Base-by-base conservation (phyloP, 2,329 filamentous ascomycete genomes). In the Aspergillus quadrilineatus region DNA sequence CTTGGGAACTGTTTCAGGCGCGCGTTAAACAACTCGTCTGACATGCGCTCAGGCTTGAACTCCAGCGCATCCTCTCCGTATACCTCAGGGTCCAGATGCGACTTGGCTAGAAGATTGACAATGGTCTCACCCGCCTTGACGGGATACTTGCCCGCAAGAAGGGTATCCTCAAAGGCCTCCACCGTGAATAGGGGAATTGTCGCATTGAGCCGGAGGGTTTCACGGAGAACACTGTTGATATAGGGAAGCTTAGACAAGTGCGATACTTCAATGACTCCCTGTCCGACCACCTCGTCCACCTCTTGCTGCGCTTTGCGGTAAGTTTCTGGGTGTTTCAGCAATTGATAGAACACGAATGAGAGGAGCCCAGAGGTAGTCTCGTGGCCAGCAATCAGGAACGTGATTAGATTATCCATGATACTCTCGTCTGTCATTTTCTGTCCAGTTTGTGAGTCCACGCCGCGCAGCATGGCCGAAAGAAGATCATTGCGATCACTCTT, bases 21-120 rank as follows among this genome's bases (percentile, higher is more conserved):
- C 22, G 22, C 47, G 3, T 42, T 43, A 64, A 90, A 91, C 26
- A 82, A 79, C 12, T 86, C 87, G 39, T 89, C 85, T 0, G 87
- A 72, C 87, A 91, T 89, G 8, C 88, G 79, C 67, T 91, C 89
- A 0, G 89, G 89, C 53, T 79, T 80, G 73, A 89, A 92, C 17
- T 85, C 80, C 1, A 81, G 69, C 1, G 86, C 86, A 57, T 89
- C 86, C 0, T 82, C 79, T 0, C 88, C 88, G 48, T 78, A 91
- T 0, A 89, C 82, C 1, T 73, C 74, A 0, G 84, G 85, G 63
- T 91, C 88, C 0, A 80, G 68, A 41, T 90, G 87, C 3, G 83
- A 70, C 44, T 80, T 79, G 32, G 76, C 69, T 1, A 89, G 66
- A 1, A 88, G 64, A 8, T 79, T 64, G 0, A 76, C 57, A 22